Percentiles rank a stretch among this genome's conserved stretches.
Evolutionary conservation across 257 asterid species (phyloP).

Genomic region (Solanum ahanhuiri): DNA sequence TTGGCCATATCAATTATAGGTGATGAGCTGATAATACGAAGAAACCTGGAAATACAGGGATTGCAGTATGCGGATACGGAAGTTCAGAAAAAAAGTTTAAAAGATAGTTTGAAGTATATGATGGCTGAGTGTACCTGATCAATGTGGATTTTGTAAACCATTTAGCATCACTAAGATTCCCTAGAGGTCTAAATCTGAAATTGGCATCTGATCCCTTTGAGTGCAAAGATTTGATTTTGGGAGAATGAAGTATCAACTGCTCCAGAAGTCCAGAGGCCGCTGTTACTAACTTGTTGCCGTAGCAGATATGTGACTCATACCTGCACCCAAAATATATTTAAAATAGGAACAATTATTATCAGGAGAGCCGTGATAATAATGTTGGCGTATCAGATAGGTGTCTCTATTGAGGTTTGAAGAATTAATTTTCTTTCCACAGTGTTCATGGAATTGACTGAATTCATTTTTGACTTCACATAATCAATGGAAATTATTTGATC

Average conservation of each 20-base stretch:
- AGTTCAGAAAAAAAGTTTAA: neutral
- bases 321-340: constrained; percentile 24
- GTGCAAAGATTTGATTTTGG: constrained; percentile 42
- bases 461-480: neutral
- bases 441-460: neutral
- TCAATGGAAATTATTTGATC: neutral
- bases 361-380: neutral
- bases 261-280: constrained; percentile 67
- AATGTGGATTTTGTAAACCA: constrained; percentile 83
- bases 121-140: constrained; percentile 39
- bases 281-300: constrained; percentile 35
- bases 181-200: constrained; percentile 45
- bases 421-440: neutral
- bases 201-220: constrained; percentile 45
- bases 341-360: constrained; percentile 5
- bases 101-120: neutral
- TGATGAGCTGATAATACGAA: constrained; percentile 53
- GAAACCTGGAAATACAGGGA: constrained; percentile 44
- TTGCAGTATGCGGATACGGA: neutral
- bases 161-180: constrained; percentile 23
- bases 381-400: too few species aligned
- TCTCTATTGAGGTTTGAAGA: neutral
- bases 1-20: constrained; percentile 33
- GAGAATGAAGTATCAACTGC: constrained; percentile 58
- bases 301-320: constrained; percentile 56